These are phyloP conservation scores for Euphrasia arctica DNA, from an alignment of 305 asterid species.

Conservation along the genomic window DNA sequence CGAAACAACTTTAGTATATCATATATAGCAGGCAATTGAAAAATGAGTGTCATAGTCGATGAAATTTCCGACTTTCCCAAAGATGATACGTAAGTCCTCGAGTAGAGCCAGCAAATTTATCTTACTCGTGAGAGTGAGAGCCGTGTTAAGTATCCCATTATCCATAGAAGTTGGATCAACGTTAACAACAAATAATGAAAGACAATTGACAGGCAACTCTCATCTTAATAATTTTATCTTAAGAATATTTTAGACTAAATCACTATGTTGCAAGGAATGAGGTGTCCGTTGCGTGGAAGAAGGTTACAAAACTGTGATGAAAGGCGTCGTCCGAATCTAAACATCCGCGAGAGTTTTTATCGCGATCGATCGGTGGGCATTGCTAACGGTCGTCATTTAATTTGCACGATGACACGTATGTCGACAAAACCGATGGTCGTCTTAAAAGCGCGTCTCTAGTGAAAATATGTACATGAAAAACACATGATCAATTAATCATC, in stretches of 20 bases:
- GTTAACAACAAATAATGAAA: no score
- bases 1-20: no score
- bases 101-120: no score
- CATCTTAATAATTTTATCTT: no score
- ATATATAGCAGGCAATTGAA: no score
- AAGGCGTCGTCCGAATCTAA: background rate
- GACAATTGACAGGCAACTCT: no score
- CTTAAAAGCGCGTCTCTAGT: background rate
- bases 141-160: no score
- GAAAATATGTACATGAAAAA: background rate
- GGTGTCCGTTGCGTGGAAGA: background rate
- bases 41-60: no score
- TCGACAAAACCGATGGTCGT: background rate
- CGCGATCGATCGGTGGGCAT: background rate
- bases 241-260: background rate
- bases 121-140: no score
- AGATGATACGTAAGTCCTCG: no score
- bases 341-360: background rate
- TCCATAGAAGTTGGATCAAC: no score
- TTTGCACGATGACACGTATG: background rate
- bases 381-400: background rate
- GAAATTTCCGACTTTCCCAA: no score
- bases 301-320: background rate
- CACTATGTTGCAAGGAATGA: background rate
- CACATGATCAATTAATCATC: background rate